Evolutionary conservation across 129 eudicot genomes (phyloP).

Genomic region (Ambrosia trifida): DNA sequence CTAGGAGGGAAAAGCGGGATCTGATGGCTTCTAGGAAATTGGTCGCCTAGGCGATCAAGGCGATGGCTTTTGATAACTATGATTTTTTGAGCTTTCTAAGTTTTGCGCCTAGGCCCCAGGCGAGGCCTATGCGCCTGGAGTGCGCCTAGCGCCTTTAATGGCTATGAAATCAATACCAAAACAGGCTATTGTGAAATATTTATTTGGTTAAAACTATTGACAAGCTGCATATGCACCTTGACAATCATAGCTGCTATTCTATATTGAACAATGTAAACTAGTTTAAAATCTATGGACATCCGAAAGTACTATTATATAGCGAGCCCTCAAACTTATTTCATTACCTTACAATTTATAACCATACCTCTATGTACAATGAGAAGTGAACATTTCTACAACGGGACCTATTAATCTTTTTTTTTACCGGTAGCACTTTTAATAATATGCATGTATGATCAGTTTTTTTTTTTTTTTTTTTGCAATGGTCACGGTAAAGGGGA

Average conservation of each 20-base stretch:
- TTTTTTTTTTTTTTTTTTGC: no score
- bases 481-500: neutral
- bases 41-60: no score
- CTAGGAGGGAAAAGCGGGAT: no score
- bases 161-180: neutral
- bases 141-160: no score
- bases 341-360: neutral
- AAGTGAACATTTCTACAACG: neutral
- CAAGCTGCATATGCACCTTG: conserved; percentile 8
- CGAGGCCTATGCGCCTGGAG: no score
- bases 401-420: neutral
- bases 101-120: no score
- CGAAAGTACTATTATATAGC: conserved; percentile 6
- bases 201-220: neutral
- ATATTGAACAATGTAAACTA: neutral
- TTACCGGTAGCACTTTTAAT: neutral
- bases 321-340: neutral
- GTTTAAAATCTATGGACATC: neutral
- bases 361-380: neutral
- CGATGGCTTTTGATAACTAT: no score
- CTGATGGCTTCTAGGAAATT: no score
- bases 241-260: no score
- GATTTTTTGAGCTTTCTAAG: no score
- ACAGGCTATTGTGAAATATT: conserved; percentile 8
- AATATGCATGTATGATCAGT: neutral